These are phyloP conservation scores for Cryphonectria radicalis DNA, from an alignment of 2,329 filamentous ascomycete species.

Conservation along the genomic window DNA sequence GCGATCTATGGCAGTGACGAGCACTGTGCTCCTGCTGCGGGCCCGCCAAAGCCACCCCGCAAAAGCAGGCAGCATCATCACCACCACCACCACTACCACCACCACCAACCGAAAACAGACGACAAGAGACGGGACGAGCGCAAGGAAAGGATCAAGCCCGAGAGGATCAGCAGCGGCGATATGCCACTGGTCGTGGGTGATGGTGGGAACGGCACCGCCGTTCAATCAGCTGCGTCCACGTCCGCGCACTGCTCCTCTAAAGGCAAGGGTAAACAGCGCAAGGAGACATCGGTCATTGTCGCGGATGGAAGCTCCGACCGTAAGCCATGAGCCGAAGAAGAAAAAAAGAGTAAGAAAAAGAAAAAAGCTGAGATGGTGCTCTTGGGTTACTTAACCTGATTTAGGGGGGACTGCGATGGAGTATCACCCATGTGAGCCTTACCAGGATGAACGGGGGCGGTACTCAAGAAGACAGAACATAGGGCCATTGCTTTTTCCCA, in stretches of 20 bases:
- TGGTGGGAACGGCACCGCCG: neutral
- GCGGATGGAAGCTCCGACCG: slow-evolving; percentile 27
- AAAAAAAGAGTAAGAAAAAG: no score
- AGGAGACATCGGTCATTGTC: slow-evolving; percentile 26
- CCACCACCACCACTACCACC: neutral
- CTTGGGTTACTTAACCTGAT: neutral
- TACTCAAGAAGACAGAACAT: neutral
- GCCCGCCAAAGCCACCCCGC: neutral
- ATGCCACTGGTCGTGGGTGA: slow-evolving; percentile 22
- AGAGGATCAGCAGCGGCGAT: slow-evolving; percentile 12
- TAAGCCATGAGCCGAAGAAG: neutral
- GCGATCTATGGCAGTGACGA: slow-evolving; percentile 8
- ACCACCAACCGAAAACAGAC: slow-evolving; percentile 18
- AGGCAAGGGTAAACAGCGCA: slow-evolving; percentile 18
- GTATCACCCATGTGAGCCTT: slow-evolving; percentile 4
- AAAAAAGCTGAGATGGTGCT: neutral
- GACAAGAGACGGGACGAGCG: slow-evolving; percentile 11
- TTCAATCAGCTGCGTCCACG: slow-evolving; percentile 13
- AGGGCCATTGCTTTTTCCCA: neutral
- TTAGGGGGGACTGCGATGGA: neutral
- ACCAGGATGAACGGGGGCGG: neutral
- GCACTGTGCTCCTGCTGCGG: neutral
- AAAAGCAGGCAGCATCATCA: slow-evolving; percentile 15
- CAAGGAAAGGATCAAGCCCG: slow-evolving; percentile 25
- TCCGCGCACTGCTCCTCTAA: neutral